phyloP scores from a whole-genome alignment of 176 grass and related monocot species.

The Cenchrus purpureus region DNA sequence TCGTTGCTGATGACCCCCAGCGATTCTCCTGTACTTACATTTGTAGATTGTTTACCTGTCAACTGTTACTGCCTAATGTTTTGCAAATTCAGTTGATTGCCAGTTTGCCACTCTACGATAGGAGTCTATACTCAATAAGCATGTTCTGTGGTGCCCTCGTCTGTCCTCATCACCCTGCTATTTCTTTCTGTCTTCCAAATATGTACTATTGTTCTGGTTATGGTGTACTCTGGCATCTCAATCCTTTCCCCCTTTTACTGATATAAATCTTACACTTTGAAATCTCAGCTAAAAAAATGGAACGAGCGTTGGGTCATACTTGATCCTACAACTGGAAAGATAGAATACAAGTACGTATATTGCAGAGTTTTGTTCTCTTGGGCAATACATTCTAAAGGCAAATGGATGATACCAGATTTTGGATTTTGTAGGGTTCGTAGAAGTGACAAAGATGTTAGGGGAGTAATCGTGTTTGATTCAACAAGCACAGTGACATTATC shows the following conservation, averaged over 20 bases:
- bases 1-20: background rate
- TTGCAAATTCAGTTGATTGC: background rate
- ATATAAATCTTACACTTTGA: constrained; percentile 30
- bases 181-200: background rate
- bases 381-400: background rate
- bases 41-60: background rate
- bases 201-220: background rate
- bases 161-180: background rate
- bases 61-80: background rate
- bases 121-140: background rate
- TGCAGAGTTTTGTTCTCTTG: constrained; percentile 28
- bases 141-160: background rate
- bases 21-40: too few relatives aligned
- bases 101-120: too few relatives aligned
- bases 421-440: constrained; percentile 60
- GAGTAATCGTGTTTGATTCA: constrained; percentile 72
- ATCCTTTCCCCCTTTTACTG: background rate
- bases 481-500: constrained; percentile 68
- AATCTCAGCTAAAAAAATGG: constrained; percentile 86
- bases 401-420: constrained; percentile 28
- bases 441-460: constrained; percentile 63
- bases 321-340: constrained; percentile 88
- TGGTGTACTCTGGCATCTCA: background rate
- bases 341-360: constrained; percentile 91
- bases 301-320: constrained; percentile 96